Evolutionary conservation across 2,329 filamentous ascomycete genomes (phyloP).

Genomic region (Zymoseptoria ardabiliae): DNA sequence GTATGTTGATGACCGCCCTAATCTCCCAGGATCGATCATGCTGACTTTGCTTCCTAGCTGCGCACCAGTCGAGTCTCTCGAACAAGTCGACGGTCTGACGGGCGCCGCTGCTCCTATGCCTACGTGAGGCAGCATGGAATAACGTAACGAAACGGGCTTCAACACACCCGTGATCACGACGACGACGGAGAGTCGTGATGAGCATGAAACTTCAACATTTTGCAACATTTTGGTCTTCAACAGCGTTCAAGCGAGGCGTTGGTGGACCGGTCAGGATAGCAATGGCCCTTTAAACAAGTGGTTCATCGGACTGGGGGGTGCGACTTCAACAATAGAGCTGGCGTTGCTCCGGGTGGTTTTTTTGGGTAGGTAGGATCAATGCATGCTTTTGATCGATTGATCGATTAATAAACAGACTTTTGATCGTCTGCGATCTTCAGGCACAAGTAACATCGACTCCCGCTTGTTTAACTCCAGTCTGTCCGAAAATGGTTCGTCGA

Average conservation of each 20-base stretch:
- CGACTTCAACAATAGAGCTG: background rate
- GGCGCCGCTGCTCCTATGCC: conserved; percentile 26
- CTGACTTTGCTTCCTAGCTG: conserved; percentile 40
- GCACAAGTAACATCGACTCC: background rate
- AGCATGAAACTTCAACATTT: conserved; percentile 13
- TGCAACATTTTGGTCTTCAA: conserved; percentile 14
- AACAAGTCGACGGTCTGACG: conserved; percentile 30
- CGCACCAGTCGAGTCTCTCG: conserved; percentile 61
- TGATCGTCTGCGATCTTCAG: background rate
- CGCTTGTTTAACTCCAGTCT: background rate
- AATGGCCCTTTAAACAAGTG: background rate
- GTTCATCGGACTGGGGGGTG: background rate
- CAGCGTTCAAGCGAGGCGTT: conserved; percentile 23
- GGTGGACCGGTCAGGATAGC: background rate
- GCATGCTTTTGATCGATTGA: background rate
- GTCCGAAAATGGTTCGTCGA: background rate
- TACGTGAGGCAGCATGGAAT: conserved; percentile 10
- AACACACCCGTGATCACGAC: background rate
- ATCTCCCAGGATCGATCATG: background rate
- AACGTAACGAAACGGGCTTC: background rate
- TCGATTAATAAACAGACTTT: background rate
- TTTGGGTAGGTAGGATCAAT: background rate
- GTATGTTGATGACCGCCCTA: conserved; percentile 14
- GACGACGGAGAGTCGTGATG: background rate
- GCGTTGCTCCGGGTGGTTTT: background rate